Percentiles rank a stretch among this genome's conserved stretches.
Evolutionary conservation across 441 rosid species (phyloP).

Genomic region (Pelargonium myrrhifolium): DNA sequence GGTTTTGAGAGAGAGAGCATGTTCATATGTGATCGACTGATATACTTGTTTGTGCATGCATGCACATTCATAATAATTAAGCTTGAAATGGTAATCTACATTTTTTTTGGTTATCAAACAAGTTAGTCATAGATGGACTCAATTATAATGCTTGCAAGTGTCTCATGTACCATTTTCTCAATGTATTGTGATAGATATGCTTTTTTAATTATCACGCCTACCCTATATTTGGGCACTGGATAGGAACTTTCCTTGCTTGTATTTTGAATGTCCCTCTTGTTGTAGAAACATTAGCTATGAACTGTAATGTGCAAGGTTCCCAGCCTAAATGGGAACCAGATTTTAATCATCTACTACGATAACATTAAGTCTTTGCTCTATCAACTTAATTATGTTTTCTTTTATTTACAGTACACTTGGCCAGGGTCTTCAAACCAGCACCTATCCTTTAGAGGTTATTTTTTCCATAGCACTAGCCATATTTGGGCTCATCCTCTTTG

Average conservation of each 20-base stretch:
- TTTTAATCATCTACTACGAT: not conserved
- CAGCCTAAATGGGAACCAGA: not conserved
- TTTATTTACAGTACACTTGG: conserved; percentile 76
- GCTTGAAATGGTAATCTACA: too few species aligned
- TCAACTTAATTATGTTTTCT: conserved; percentile 11
- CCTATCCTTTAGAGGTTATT: conserved; percentile 77
- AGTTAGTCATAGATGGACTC: too few species aligned
- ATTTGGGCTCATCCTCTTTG: conserved; percentile 89
- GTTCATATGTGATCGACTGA: not conserved
- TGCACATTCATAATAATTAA: not conserved
- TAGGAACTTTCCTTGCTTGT: not conserved
- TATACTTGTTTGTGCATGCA: not conserved
- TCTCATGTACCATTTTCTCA: too few species aligned
- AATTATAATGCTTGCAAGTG: too few species aligned
- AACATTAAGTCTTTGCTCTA: not conserved
- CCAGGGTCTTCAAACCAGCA: conserved; percentile 94
- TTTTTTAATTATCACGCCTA: not conserved
- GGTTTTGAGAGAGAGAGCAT: not conserved
- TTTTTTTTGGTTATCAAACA: too few species aligned
- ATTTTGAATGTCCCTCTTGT: too few species aligned
- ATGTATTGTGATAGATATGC: too few species aligned
- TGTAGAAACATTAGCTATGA: not conserved
- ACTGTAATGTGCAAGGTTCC: not conserved
- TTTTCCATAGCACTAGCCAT: conserved; percentile 86
- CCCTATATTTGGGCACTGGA: not conserved